These are phyloP conservation scores for Metschnikowia corniflorae DNA, from an alignment of 805 yeast species.

Conservation along the genomic window DNA sequence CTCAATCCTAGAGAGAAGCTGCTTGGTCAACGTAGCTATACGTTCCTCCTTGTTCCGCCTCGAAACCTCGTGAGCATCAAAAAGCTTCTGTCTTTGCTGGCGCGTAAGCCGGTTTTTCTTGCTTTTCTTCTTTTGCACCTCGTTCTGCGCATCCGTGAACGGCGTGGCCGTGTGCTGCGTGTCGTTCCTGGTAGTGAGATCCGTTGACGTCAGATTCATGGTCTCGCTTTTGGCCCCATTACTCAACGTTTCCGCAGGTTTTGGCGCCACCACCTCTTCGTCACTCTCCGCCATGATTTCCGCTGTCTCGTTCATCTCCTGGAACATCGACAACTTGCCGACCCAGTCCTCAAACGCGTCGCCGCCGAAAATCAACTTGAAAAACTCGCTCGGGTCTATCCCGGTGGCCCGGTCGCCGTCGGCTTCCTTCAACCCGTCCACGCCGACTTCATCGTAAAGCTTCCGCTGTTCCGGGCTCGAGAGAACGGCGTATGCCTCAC, in stretches of 20 bases:
- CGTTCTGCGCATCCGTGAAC: slow-evolving; percentile 19
- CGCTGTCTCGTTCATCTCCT: slow-evolving; percentile 65
- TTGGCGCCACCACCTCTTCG: slow-evolving; percentile 28
- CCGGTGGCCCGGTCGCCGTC: slow-evolving; percentile 67
- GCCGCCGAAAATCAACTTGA: slow-evolving; percentile 81
- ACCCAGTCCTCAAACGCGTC: slow-evolving; percentile 76
- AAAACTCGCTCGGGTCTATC: slow-evolving; percentile 79
- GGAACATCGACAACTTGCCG: slow-evolving; percentile 80
- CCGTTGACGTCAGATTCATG: neutral
- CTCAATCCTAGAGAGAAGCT: slow-evolving; percentile 48
- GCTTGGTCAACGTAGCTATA: slow-evolving; percentile 47
- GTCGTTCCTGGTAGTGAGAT: neutral
- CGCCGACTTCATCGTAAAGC: slow-evolving; percentile 79
- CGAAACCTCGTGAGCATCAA: slow-evolving; percentile 52
- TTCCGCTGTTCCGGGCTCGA: slow-evolving; percentile 67
- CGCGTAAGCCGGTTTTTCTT: slow-evolving; percentile 29
- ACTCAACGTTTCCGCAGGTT: neutral
- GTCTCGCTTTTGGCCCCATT: neutral
- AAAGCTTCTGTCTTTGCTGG: slow-evolving; percentile 47
- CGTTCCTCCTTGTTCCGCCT: slow-evolving; percentile 47
- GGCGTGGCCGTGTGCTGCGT: slow-evolving; percentile 2
- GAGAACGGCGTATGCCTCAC: slow-evolving; percentile 71
- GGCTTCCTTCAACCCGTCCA: slow-evolving; percentile 53
- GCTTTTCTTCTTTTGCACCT: slow-evolving; percentile 23
- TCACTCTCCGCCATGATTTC: slow-evolving; percentile 40